Base-by-base conservation (phyloP, 805 yeast species). In the Candida nitratophila region DNA sequence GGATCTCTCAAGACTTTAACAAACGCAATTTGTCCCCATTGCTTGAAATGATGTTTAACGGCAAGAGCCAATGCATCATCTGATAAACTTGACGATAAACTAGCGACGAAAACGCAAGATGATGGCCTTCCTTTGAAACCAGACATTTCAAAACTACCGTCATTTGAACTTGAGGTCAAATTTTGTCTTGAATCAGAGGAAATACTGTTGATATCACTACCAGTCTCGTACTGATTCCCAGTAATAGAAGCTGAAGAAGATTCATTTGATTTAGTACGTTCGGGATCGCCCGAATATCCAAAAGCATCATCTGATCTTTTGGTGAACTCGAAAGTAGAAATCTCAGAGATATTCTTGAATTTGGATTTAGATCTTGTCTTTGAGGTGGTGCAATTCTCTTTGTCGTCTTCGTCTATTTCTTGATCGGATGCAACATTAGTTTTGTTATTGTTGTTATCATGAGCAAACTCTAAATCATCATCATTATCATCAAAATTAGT, bases 101-200 rank as follows among this genome's bases (percentile, higher is more conserved):
- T 80, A n/a, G 96, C 96, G 44, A 87, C 96, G 67, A 88, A 87
- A 2, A 87, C 85, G 63, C 96, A 86, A 1, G 95, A 79, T 0
- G 95, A 82, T 15, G 96, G 96, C 39, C 84, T 72, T 8, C 84
- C 86, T 49, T 63, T 53, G 30, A 48, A 51, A 32, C 59, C 60
- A n/a, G 52, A 40, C 12, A 55, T 45, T 4, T 50, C 49, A 34
- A 45, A 46, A 22, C 47, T 50, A 3, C 36, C 33, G 17, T 44
- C 50, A 40, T 47, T 50, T 8, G 39, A 44, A 14, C 36, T 16
- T 14, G 35, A 14, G 16, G 34, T 50, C 45, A 41, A 51, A 52
- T 20, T 50, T 47, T 36, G 49, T 16, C 22, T 54, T 6, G 50
- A 52, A 29, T 50, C 53, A 27, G 45, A 50, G 2, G 50, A 43